phyloP scores from a whole-genome alignment of 2,329 filamentous ascomycete genomes.

The Purpureocillium takamizusanense region DNA sequence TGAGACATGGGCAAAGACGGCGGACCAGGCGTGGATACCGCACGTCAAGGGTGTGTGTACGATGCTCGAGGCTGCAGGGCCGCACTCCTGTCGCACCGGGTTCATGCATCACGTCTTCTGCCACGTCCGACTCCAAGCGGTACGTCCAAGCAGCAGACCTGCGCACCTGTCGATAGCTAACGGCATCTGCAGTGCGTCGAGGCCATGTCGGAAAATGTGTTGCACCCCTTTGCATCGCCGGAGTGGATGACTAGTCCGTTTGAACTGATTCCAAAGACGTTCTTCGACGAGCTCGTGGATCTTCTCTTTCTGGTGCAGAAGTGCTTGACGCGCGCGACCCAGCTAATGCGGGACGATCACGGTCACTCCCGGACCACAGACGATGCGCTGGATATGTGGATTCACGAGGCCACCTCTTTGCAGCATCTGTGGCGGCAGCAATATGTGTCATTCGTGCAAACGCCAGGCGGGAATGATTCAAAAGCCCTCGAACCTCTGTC shows the following conservation, averaged over 20 bases:
- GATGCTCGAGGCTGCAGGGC: neutral
- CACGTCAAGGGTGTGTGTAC: too few relatives aligned
- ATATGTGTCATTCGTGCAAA: too few relatives aligned
- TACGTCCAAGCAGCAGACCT: neutral
- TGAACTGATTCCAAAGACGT: slow-evolving; percentile 32
- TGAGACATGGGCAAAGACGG: slow-evolving; percentile 6
- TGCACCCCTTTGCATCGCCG: slow-evolving; percentile 25
- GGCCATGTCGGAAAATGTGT: slow-evolving; percentile 6
- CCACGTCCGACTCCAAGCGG: slow-evolving; percentile 7
- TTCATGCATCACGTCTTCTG: slow-evolving; percentile 8
- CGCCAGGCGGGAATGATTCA: too few relatives aligned
- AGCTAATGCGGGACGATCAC: too few relatives aligned
- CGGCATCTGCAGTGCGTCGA: slow-evolving; percentile 2
- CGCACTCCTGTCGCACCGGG: slow-evolving; percentile 4
- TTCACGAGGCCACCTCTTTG: too few relatives aligned
- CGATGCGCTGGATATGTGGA: too few relatives aligned
- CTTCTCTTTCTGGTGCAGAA: slow-evolving; percentile 16
- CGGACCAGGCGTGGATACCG: slow-evolving; percentile 1
- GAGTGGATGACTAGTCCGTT: slow-evolving; percentile 38
- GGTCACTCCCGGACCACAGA: too few relatives aligned
- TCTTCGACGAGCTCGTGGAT: slow-evolving; percentile 38
- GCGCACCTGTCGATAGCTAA: too few relatives aligned
- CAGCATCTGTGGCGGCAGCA: too few relatives aligned
- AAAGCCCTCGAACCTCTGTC: too few relatives aligned
- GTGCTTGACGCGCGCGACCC: slow-evolving; percentile 3